Conservation (phyloP, 352 stramenopile species). For the Pythium inflatum region DNA sequence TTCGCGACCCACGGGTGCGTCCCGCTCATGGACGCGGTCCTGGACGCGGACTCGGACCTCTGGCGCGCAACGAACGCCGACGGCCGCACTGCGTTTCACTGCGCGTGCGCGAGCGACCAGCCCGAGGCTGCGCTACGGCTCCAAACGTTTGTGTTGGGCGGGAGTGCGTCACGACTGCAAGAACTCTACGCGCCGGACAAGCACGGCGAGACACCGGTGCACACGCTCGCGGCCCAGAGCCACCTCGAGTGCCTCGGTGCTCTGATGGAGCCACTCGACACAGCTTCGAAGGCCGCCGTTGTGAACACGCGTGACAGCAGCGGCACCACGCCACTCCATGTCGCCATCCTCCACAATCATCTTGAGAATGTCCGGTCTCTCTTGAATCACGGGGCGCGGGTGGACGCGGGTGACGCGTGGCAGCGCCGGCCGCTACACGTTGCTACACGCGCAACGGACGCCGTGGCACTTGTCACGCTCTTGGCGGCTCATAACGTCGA, state of each 20-base stretch:
- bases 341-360: constrained; percentile 44
- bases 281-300: background rate
- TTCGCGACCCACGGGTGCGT: constrained; percentile 58
- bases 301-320: constrained; percentile 20
- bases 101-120: constrained; percentile 63
- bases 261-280: constrained; percentile 32
- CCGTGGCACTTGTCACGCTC: constrained; percentile 28
- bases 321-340: constrained; percentile 45
- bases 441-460: constrained; percentile 37
- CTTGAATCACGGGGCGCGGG: no score
- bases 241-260: constrained; percentile 60
- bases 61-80: constrained; percentile 35
- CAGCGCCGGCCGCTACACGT: constrained; percentile 47
- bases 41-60: constrained; percentile 34
- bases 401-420: constrained; percentile 45
- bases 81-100: constrained; percentile 58
- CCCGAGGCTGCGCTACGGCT: constrained; percentile 57
- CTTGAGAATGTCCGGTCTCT: constrained; percentile 41
- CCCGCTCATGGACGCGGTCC: constrained; percentile 44
- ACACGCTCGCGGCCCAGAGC: constrained; percentile 47
- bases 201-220: constrained; percentile 45
- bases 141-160: constrained; percentile 34
- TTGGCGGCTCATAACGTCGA: constrained; percentile 39
- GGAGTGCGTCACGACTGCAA: background rate
- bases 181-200: constrained; percentile 41